Evolutionary conservation across 2,329 filamentous ascomycete species (phyloP).

Genomic region (Fusarium nygamai): DNA sequence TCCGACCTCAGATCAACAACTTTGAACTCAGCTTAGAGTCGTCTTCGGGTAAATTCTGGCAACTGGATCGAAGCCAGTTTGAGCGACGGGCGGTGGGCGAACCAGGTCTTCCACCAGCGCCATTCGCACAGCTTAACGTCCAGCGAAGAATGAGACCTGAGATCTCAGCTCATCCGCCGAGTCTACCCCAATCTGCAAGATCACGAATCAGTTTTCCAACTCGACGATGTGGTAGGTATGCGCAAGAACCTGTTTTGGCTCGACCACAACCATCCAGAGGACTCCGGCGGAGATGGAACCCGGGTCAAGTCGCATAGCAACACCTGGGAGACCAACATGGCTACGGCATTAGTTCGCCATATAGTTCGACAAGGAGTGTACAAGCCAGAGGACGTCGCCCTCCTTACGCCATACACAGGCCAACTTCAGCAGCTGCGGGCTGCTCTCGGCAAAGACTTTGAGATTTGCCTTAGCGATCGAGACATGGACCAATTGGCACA

Average conservation of each 20-base stretch:
- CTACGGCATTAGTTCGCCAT: conserved; percentile 69
- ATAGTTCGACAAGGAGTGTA: conserved; percentile 73
- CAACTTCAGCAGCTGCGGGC: conserved; percentile 64
- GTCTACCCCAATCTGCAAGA: no score
- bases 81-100: conserved; percentile 44
- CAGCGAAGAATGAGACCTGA: conserved; percentile 74
- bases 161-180: conserved; percentile 64
- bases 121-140: conserved; percentile 56
- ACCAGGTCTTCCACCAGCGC: conserved; percentile 20
- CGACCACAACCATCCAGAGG: conserved; percentile 52
- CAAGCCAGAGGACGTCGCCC: conserved; percentile 68
- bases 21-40: conserved; percentile 54
- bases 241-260: no score
- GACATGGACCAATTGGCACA: conserved; percentile 63
- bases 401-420: conserved; percentile 73
- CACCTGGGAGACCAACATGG: conserved; percentile 71
- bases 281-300: conserved; percentile 43
- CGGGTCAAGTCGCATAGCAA: conserved; percentile 63
- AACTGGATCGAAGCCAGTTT: conserved; percentile 52
- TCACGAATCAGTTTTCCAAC: no score
- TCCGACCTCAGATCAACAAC: conserved; percentile 66
- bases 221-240: no score
- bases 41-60: conserved; percentile 1
- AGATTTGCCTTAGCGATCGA: conserved; percentile 71
- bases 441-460: conserved; percentile 59